These are phyloP conservation scores for Trichoderma lentiforme DNA, from an alignment of 2,329 filamentous ascomycete species.

Conservation along the genomic window DNA sequence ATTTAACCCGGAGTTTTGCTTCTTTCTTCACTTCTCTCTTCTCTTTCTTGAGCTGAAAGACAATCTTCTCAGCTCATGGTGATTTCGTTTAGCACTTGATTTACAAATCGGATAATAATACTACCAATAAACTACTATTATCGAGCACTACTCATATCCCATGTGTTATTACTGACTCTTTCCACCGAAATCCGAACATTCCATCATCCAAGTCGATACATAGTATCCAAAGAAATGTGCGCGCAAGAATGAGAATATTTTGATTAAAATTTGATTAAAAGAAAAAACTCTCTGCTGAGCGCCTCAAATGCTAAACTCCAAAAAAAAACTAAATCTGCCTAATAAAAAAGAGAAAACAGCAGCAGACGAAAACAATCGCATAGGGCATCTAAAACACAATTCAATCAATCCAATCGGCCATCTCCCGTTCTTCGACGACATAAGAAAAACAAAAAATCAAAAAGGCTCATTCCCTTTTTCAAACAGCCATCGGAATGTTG, in stretches of 20 bases:
- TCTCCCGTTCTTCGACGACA: slow-evolving; percentile 1
- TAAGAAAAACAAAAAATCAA: slow-evolving; percentile 2
- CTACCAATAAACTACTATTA: not conserved
- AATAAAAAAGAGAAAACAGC: not conserved
- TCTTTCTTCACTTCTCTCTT: not conserved
- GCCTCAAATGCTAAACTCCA: slow-evolving; percentile 23
- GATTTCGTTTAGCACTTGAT: not conserved
- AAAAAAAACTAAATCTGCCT: slow-evolving; percentile 6
- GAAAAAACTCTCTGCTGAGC: slow-evolving; percentile 18
- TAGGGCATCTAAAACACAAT: slow-evolving; percentile 15
- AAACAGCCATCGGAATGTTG: not conserved
- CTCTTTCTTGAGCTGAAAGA: not conserved
- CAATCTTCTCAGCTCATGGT: not conserved
- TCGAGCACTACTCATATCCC: too few relatives aligned
- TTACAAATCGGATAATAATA: not conserved
- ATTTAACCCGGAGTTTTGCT: not conserved
- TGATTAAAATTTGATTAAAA: slow-evolving; percentile 18
- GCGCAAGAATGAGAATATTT: slow-evolving; percentile 14
- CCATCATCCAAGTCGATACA: not conserved
- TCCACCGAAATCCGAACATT: not conserved
- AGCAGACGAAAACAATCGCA: not conserved
- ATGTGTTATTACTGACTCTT: not conserved
- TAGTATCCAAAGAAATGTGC: not conserved
- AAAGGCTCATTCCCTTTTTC: not conserved
- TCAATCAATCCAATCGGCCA: slow-evolving; percentile 16